Evolutionary conservation across 2,329 filamentous ascomycete genomes (phyloP), one percentile per base, ranked within the genome.

Genomic region (Alternaria brassicicola): DNA sequence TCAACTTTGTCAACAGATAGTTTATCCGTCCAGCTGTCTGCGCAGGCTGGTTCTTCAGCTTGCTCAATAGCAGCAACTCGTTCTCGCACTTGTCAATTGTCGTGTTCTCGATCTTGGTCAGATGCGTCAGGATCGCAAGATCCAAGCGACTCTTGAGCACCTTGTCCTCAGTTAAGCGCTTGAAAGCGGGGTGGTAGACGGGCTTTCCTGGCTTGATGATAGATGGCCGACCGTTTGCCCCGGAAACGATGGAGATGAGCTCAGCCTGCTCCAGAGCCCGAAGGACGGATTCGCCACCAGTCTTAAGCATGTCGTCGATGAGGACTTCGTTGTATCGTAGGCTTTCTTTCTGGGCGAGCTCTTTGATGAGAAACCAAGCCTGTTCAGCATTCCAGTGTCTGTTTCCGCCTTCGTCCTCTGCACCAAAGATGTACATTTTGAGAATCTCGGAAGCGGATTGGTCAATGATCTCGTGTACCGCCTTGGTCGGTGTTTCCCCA

Each of bases 401-500:
- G 38, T 83, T 80, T 3, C 81, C 79, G 13, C 76, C 73, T 38
- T 80, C 73, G 49, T 85, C 85, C 43, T 87, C 86, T 23, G 78
- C 74, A 41, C 82, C 71, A 3, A 96, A 82, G 28, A 99, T 86
- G 79, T 93, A 98, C 84, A 97, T 93, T 72, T 97, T 96, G 61
- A 97, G 81, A 46, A 98, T 93, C 72, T 98, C 95, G 0, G 91
- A 91, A 0, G 93, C 91, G 17, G 90, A 90, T 72, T 97, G 92
- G 53, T 92, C 88, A 52, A 97, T 90, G 62, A 99, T 98, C 64
- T 97, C 93, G 21, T 88, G 83, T 2, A 97, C 89, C 3, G 95
- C 95, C 66, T 89, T 84, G 63, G 84, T 85, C 0, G 95, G 95
- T 2, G 85, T 89, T 75, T 97, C 93, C 15, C 95, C 94, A 1